Evolutionary conservation across 2,329 filamentous ascomycete species (phyloP).

Genomic region (Macrophomina phaseolina): DNA sequence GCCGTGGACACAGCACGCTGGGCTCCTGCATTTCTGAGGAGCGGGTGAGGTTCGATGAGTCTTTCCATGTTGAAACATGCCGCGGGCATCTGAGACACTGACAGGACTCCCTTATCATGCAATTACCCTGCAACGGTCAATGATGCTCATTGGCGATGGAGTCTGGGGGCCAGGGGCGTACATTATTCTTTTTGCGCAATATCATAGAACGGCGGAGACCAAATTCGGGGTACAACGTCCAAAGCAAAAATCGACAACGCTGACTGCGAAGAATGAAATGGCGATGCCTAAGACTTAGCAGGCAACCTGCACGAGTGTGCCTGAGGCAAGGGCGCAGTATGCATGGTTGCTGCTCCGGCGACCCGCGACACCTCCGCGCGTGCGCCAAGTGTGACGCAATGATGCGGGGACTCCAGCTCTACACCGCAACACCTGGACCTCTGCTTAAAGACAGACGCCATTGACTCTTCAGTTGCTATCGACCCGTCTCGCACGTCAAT

Average conservation of each 20-base stretch:
- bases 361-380: neutral
- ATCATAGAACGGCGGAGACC: neutral
- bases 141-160: no score
- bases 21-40: no score
- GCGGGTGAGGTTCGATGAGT: neutral
- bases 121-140: neutral
- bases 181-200: neutral
- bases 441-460: neutral
- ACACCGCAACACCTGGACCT: neutral
- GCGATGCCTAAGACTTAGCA: no score
- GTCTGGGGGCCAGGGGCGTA: neutral
- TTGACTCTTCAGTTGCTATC: neutral
- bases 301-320: no score
- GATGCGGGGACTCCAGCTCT: constrained; percentile 1
- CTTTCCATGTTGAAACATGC: neutral
- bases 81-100: neutral
- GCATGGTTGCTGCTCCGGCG: constrained; percentile 14
- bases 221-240: neutral
- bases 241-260: neutral
- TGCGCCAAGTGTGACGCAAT: constrained; percentile 24
- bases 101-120: neutral
- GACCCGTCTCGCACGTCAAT: neutral
- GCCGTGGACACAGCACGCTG: no score
- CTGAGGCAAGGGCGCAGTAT: no score
- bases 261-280: no score